Base-by-base conservation (phyloP, 345 rosid species). In the Moricandia arvensis region DNA sequence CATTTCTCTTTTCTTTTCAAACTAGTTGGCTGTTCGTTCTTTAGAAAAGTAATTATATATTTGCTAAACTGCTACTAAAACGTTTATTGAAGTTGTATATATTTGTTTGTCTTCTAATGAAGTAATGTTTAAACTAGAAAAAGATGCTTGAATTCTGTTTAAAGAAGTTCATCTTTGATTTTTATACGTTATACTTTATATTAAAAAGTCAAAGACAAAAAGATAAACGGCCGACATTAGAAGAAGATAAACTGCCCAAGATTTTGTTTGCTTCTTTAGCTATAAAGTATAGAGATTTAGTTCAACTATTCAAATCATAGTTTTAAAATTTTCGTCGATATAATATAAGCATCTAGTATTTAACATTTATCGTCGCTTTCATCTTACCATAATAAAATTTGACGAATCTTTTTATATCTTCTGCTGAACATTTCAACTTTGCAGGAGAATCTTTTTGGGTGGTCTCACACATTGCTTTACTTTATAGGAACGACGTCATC, bases 221-320 rank as follows among this genome's bases (percentile, higher is more conserved):
- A 68, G 62, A 31, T 53, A 33, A 68, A 68, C 47, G 34, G 33
- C 61, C 61, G 72, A 68, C 72, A 51, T 4, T 24, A 15, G 5
- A 26, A 66, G 59, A 64, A 34, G 55, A 72, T 49, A 63, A 63
- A 51, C 63, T 35, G 55, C 63, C 55, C 5, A 72, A 63, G 12
- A 11, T 59, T 29, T 62, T 62, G 35, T 34, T 62, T 35, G 47
- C 17, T 35, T 18, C 8, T 31, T 24, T 18, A 27, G 30, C 16
- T 63, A 63, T 63, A 63, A 17, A 58, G 41, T 70, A 24, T 37
- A 69, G 27, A 58, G 53, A 45, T 45, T 37, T 59, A 2, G 10
- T 59, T 31, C 45, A 29, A 29, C 59, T 57, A n/a, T 41, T 15
- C 29, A 27, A 27, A 2, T 41, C 59, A 71, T 41, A 29, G n/a